Evolutionary conservation across 495 filamentous ascomycete species (phyloP).

Genomic region (Thozetella sp.): DNA sequence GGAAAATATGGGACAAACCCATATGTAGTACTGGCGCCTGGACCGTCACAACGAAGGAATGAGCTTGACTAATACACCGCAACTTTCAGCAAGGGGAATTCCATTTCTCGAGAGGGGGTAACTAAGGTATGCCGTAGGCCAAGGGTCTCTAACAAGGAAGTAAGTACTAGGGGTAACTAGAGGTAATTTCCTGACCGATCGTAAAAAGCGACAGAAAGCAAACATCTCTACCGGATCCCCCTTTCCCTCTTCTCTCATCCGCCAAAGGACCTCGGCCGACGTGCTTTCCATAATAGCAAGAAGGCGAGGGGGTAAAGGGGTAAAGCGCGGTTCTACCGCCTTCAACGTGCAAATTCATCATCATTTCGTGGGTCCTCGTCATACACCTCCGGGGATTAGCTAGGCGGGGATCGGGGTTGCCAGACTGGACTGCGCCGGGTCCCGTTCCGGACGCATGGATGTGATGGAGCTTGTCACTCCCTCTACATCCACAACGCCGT

Average conservation of each 20-base stretch:
- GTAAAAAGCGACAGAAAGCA: neutral
- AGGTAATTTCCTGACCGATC: conserved; percentile 6
- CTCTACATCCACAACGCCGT: neutral
- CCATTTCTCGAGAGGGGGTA: neutral
- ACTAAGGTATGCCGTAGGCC: neutral
- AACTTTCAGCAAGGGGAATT: neutral
- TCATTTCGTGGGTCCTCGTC: neutral
- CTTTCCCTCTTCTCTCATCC: neutral
- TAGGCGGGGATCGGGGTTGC: neutral
- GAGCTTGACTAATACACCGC: too few relatives aligned
- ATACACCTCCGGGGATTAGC: neutral
- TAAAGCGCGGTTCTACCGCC: neutral
- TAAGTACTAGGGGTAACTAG: neutral
- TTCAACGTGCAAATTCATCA: neutral
- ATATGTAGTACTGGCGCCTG: too few relatives aligned
- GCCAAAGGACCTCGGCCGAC: neutral
- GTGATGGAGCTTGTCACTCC: neutral
- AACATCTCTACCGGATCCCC: neutral
- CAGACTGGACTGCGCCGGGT: neutral
- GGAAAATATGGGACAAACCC: too few relatives aligned
- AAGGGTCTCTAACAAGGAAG: conserved; percentile 1
- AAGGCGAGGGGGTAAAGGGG: conserved; percentile 3
- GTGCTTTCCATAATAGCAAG: neutral
- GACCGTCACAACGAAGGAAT: too few relatives aligned
- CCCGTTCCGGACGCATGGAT: neutral